Conservation (phyloP, 192 early-diverging fungal species). For the Coemansia sp. region DNA sequence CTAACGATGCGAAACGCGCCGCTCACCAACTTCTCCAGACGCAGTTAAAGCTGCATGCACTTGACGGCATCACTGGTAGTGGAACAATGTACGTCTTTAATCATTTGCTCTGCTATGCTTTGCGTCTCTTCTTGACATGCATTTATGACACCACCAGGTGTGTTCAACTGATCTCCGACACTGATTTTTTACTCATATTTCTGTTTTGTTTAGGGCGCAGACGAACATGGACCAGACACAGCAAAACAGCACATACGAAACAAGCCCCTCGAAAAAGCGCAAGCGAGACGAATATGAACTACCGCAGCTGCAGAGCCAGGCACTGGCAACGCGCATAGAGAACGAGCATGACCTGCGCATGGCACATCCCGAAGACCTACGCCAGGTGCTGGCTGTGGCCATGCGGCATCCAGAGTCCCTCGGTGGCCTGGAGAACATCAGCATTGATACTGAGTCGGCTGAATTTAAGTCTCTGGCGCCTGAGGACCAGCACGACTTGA, state of each 20-base stretch:
- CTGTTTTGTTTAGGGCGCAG: neutral
- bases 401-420: constrained; percentile 36
- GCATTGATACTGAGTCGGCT: constrained; percentile 78
- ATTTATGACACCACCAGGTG: too few species aligned
- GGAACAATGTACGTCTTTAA: neutral
- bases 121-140: too few species aligned
- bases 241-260: neutral
- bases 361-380: constrained; percentile 49
- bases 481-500: constrained; percentile 90
- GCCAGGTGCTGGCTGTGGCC: constrained; percentile 31
- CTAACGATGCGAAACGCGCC: constrained; percentile 61
- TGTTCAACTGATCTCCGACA: too few species aligned
- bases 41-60: constrained; percentile 71
- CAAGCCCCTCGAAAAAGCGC: constrained; percentile 46
- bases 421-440: constrained; percentile 45
- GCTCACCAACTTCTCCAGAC: constrained; percentile 82
- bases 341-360: constrained; percentile 44
- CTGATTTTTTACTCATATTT: too few species aligned
- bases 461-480: constrained; percentile 71
- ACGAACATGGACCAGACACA: neutral
- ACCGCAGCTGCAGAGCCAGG: constrained; percentile 21
- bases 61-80: constrained; percentile 26
- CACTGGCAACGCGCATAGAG: constrained; percentile 30
- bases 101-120: neutral
- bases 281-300: constrained; percentile 56